These are phyloP conservation scores for Candida pseudoviswanathii DNA, from an alignment of 1,139 yeast genomes.

Conservation along the genomic window DNA sequence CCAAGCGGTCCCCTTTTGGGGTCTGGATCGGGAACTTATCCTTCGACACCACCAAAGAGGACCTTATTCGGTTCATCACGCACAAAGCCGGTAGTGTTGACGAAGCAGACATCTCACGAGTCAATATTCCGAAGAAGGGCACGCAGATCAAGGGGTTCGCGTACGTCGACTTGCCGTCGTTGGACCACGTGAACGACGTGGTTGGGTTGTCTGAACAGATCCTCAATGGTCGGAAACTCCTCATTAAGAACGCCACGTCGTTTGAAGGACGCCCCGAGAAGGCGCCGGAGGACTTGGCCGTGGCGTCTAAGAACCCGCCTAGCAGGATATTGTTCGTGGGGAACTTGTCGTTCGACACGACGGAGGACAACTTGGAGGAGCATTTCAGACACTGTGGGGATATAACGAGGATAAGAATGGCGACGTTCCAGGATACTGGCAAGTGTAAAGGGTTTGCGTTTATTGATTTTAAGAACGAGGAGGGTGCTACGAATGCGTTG, in stretches of 20 bases:
- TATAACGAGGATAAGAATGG: slow-evolving; percentile 83
- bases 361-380: slow-evolving; percentile 71
- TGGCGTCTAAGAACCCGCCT: slow-evolving; percentile 72
- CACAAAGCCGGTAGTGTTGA: slow-evolving; percentile 55
- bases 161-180: slow-evolving; percentile 77
- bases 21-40: slow-evolving; percentile 96
- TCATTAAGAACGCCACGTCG: slow-evolving; percentile 79
- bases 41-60: slow-evolving; percentile 81
- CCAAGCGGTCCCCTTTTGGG: slow-evolving; percentile 58
- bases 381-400: slow-evolving; percentile 86
- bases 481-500: slow-evolving; percentile 82
- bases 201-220: slow-evolving; percentile 68
- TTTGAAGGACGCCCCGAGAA: slow-evolving; percentile 84
- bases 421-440: slow-evolving; percentile 94
- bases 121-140: slow-evolving; percentile 67
- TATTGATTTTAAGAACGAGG: slow-evolving; percentile 78
- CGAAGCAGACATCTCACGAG: slow-evolving; percentile 57
- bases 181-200: slow-evolving; percentile 63
- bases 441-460: slow-evolving; percentile 97
- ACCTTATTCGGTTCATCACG: slow-evolving; percentile 63
- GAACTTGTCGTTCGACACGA: slow-evolving; percentile 90
- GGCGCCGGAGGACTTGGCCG: slow-evolving; percentile 14
- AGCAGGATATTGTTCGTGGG: slow-evolving; percentile 90
- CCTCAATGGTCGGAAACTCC: slow-evolving; percentile 80
- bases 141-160: slow-evolving; percentile 82